Evolutionary conservation across 225 moss, liverwort and hornwort genomes (phyloP), one percentile per base, ranked within the genome.

Genomic region (Polytrichum formosum): DNA sequence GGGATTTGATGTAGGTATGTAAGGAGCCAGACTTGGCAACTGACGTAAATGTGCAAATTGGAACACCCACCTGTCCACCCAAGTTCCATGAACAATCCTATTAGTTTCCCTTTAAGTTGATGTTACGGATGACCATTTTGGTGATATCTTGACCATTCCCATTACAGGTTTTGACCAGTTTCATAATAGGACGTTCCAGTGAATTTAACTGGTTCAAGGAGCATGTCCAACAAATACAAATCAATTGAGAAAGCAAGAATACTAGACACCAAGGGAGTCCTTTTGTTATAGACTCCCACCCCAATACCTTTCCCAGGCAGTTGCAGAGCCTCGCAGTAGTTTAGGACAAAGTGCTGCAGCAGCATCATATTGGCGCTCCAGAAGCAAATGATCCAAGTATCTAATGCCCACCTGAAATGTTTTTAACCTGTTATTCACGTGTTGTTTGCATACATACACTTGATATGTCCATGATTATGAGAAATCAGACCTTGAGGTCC

Each of bases 41-140:
- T 99, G 94, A 76, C 98, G 86, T 72, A 99, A 84, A 80, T 94
- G 98, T 17, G 94, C 94, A 79, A 99, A 99, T 78, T 93, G 94
- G 77, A 94, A 94, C 56, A 99, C 92, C 98, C 98, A 99, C 84
- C 97, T 97, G 88, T 67, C 74, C 66, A 71, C 72, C 65, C 54
- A 67, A 76, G 35, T 29, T 61, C 21, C 53, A 19, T 70, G 27
- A 60, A 2, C 55, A 46, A 16, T 46, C 46, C 3, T 46, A 46
- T 46, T 46, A 46, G 46, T 46, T 4, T 46, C 13, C 46, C 16
- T 46, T 46, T 3, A 13, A 46, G 46, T 13, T 46, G 46, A 37
- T 46, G 46, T 13, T 46, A 13, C 4, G 1, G 16, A 4, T 46
- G 13, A 13, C 46, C 46, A 46, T 27, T 61, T 69, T 66, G 19